Evolutionary conservation across 371 early-diverging fungal genomes (phyloP).

Genomic region (Globomyces sp.): DNA sequence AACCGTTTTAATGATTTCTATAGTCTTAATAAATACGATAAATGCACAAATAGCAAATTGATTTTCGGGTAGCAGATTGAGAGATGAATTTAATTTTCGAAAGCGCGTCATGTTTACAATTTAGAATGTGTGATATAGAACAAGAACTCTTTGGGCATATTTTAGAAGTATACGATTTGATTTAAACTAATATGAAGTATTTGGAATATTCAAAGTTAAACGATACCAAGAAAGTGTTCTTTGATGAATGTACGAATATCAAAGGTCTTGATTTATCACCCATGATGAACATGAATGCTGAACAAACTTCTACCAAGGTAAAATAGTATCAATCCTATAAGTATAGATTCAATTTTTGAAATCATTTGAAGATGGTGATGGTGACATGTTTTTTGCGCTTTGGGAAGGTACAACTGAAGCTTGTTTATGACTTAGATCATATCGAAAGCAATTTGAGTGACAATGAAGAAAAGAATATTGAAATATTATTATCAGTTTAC

Average conservation of each 20-base stretch:
- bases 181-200: not conserved
- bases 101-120: too few relatives aligned
- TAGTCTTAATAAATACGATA: too few relatives aligned
- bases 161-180: not conserved
- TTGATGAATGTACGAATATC: not conserved
- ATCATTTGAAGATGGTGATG: slow-evolving; percentile 43
- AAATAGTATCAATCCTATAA: not conserved
- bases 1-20: too few relatives aligned
- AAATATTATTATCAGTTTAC: slow-evolving; percentile 48
- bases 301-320: not conserved
- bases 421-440: not conserved
- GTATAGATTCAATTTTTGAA: slow-evolving; percentile 31
- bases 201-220: not conserved
- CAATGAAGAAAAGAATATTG: slow-evolving; percentile 27
- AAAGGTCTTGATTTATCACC: slow-evolving; percentile 4
- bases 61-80: too few relatives aligned
- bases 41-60: too few relatives aligned
- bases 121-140: too few relatives aligned
- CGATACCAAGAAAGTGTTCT: not conserved
- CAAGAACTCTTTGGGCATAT: too few relatives aligned
- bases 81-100: too few relatives aligned
- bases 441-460: slow-evolving; percentile 21
- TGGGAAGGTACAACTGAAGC: slow-evolving; percentile 36
- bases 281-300: not conserved
- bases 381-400: slow-evolving; percentile 36